Evolutionary conservation across 1,139 yeast species (phyloP), one percentile per base, ranked within the genome.

Genomic region (Saccharomyces hybrid): DNA sequence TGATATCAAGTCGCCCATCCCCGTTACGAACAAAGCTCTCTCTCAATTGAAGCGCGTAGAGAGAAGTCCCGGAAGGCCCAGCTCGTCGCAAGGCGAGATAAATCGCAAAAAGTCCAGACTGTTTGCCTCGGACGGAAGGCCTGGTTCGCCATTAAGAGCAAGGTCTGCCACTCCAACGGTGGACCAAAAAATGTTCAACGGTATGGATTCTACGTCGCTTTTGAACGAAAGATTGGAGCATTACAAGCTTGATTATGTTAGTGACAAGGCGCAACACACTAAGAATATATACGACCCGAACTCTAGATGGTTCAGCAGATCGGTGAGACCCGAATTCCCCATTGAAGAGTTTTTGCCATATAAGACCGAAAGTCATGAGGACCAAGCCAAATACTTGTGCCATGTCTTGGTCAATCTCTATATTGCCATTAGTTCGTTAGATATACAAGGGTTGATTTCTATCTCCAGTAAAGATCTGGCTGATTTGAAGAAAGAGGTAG

Each of bases 321-420:
- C 67, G 54, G 57, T 71, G 64, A 62, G 79, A 70, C 68, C 91
- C 56, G 80, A 83, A 14, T 75, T 86, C 55, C 78, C 83, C 54
- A 75, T 88, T 58, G 82, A 82, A 24, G 73, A 70, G n/a, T 65
- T 83, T 53, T 75, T 93, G 47, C 99, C 99, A 0, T 93, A 93
- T 68, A 73, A 75, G 48, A 80, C 86, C 1, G 98, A 90, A 69
- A 68, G 81, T 1, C 83, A 83, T 8, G 74, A 74, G 49, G 95
- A 88, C 58, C 87, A 83, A 57, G 86, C 89, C 16, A 80, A 79
- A 56, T 91, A 89, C 64, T 75, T 93, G 53, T 79, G 89, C 54
- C 95, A 86, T 65, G 87, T 93, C 34, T 78, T 90, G 34, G 79
- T 86, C 2, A 90, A 89, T 70, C 72, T 93, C 27, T 88, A 88